Evolutionary conservation across 2,329 filamentous ascomycete genomes (phyloP).

Genomic region (Hirsutella rhossiliensis): DNA sequence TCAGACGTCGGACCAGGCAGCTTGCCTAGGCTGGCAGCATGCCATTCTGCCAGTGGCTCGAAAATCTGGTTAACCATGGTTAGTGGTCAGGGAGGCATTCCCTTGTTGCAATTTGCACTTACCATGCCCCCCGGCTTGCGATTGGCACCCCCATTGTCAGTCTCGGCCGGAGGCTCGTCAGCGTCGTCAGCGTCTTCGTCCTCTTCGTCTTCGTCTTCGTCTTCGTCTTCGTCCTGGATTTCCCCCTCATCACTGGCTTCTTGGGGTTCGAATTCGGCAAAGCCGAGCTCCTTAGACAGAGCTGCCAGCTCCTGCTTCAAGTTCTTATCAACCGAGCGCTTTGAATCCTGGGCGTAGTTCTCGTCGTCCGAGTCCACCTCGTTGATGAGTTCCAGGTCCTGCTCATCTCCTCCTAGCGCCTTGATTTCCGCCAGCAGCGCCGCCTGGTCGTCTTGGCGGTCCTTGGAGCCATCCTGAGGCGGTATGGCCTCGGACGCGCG

Average conservation of each 20-base stretch:
- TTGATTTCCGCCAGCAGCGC: slow-evolving; percentile 50
- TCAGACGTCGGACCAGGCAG: slow-evolving; percentile 33
- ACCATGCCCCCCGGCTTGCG: slow-evolving; percentile 23
- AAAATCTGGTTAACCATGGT: slow-evolving; percentile 31
- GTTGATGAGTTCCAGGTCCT: slow-evolving; percentile 49
- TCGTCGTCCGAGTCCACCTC: slow-evolving; percentile 33
- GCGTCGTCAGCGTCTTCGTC: slow-evolving; percentile 17
- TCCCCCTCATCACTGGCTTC: slow-evolving; percentile 25
- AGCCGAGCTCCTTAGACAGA: slow-evolving; percentile 26
- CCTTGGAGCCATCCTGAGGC: slow-evolving; percentile 9
- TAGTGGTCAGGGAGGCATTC: slow-evolving; percentile 18
- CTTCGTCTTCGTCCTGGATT: too few relatives aligned
- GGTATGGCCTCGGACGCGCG: slow-evolving; percentile 15
- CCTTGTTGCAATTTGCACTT: slow-evolving; percentile 6
- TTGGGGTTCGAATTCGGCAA: slow-evolving; percentile 19
- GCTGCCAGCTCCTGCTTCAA: slow-evolving; percentile 23
- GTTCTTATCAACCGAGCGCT: slow-evolving; percentile 27
- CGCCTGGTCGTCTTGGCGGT: slow-evolving; percentile 17
- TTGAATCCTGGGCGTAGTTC: slow-evolving; percentile 16
- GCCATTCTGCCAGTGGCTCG: slow-evolving; percentile 47
- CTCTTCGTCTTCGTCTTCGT: slow-evolving; percentile 5
- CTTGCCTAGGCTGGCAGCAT: slow-evolving; percentile 29
- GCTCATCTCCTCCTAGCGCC: slow-evolving; percentile 52
- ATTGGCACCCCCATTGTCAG: background rate
- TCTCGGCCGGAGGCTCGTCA: background rate